A percentile compares a stretch with the other conserved stretches of the same genome.
Evolutionary conservation across 2,329 filamentous ascomycete genomes (phyloP).

Genomic region (Thelonectria rubi): DNA sequence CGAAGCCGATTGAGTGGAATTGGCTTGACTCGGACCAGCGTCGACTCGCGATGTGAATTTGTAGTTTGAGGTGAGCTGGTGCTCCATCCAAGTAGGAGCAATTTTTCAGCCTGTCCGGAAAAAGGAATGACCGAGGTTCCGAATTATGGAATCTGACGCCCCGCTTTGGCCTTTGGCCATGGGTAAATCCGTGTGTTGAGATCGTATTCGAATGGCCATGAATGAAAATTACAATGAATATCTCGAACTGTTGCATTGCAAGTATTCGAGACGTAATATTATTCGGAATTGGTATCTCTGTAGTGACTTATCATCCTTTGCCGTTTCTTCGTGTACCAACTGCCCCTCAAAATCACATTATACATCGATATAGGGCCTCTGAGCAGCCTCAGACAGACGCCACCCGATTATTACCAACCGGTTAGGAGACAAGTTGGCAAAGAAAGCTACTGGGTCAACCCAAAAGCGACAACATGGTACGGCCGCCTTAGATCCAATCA

Average conservation of each 20-base stretch:
- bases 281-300: conserved; percentile 6
- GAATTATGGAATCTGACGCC: not conserved
- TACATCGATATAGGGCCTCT: conserved; percentile 7
- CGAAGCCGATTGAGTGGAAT: conserved; percentile 39
- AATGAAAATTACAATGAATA: not conserved
- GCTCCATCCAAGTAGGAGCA: conserved; percentile 23
- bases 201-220: not conserved
- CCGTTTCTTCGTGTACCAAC: conserved; percentile 3
- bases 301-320: conserved; percentile 3
- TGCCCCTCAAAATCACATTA: conserved; percentile 10
- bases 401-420: not conserved
- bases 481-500: not conserved
- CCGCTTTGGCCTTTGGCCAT: not conserved
- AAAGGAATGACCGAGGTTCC: conserved; percentile 15
- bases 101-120: conserved; percentile 37
- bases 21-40: conserved; percentile 29
- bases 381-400: not conserved
- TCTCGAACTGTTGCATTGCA: not conserved
- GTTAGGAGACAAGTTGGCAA: not conserved
- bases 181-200: not conserved
- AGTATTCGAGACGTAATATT: not conserved
- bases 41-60: conserved; percentile 25
- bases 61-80: conserved; percentile 26
- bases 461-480: not conserved
- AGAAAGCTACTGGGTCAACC: not conserved